Percentiles rank a stretch among this genome's conserved stretches.
phyloP scores from a whole-genome alignment of 768 basidiomycete genomes.

The Leccinum variicolor region DNA sequence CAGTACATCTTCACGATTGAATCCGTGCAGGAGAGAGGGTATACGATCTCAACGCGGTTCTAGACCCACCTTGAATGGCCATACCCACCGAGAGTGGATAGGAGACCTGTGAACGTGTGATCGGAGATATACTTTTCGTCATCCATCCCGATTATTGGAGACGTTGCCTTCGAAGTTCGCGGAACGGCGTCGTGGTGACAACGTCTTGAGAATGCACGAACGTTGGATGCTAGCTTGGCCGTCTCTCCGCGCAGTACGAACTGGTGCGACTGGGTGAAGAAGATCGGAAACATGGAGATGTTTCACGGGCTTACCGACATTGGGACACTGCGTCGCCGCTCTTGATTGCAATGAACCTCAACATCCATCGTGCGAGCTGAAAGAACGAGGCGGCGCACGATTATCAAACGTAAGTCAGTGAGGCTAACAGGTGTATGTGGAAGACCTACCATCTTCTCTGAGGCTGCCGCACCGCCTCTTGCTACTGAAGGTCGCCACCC shows the following conservation, averaged over 20 bases:
- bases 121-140: slow-evolving; percentile 29
- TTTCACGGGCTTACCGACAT: neutral
- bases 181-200: slow-evolving; percentile 7
- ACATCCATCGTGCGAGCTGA: neutral
- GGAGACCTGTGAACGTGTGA: slow-evolving; percentile 22
- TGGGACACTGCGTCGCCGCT: neutral
- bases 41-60: slow-evolving; percentile 1
- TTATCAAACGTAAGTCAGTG: neutral
- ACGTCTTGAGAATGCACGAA: neutral
- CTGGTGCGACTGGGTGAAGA: slow-evolving; percentile 9
- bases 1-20: slow-evolving; percentile 12
- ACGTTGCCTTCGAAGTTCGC: slow-evolving; percentile 9
- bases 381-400: neutral
- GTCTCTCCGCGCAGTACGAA: slow-evolving; percentile 2
- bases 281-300: neutral
- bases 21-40: slow-evolving; percentile 10
- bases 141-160: neutral
- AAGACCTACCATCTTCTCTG: neutral
- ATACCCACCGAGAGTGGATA: slow-evolving; percentile 48
- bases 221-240: neutral
- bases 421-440: neutral
- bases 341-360: neutral
- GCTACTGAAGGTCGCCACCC: neutral
- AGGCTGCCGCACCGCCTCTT: neutral
- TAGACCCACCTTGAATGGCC: slow-evolving; percentile 36